A percentile compares a stretch with the other conserved stretches of the same genome.
Evolutionary conservation across 805 yeast species (phyloP).

Genomic region (Candida nanaspora): DNA sequence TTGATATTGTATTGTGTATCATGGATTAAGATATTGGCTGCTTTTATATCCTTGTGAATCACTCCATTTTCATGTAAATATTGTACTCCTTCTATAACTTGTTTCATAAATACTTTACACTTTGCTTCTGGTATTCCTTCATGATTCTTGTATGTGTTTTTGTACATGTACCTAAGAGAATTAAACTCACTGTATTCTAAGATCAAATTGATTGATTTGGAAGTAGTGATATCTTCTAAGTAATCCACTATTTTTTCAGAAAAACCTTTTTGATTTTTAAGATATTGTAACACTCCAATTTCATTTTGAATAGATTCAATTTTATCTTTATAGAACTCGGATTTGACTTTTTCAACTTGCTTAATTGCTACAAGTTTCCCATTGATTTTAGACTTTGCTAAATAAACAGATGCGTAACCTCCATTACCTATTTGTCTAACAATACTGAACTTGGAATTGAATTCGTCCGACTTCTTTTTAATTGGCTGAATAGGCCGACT

Average conservation of each 20-base stretch:
- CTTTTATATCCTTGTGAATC: constrained; percentile 72
- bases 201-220: constrained; percentile 46
- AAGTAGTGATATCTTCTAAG: constrained; percentile 57
- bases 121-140: not conserved
- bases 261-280: constrained; percentile 22
- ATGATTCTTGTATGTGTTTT: constrained; percentile 7
- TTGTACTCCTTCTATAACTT: constrained; percentile 51
- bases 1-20: constrained; percentile 53
- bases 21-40: constrained; percentile 62
- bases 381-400: constrained; percentile 70
- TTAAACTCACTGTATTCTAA: constrained; percentile 65
- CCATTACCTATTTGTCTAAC: constrained; percentile 9
- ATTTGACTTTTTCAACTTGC: constrained; percentile 45
- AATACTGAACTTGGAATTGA: constrained; percentile 12
- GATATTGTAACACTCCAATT: constrained; percentile 56
- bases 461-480: not conserved
- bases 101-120: constrained; percentile 32
- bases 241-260: constrained; percentile 65
- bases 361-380: constrained; percentile 73
- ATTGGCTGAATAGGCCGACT: too few relatives aligned
- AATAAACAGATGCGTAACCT: constrained; percentile 2
- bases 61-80: constrained; percentile 69
- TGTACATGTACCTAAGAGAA: constrained; percentile 39
- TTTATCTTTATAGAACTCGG: constrained; percentile 27
- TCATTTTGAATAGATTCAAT: constrained; percentile 51